Evolutionary conservation across 2,329 filamentous ascomycete genomes (phyloP), one percentile per base, ranked within the genome.

Genomic region (Diaporthe velutina): DNA sequence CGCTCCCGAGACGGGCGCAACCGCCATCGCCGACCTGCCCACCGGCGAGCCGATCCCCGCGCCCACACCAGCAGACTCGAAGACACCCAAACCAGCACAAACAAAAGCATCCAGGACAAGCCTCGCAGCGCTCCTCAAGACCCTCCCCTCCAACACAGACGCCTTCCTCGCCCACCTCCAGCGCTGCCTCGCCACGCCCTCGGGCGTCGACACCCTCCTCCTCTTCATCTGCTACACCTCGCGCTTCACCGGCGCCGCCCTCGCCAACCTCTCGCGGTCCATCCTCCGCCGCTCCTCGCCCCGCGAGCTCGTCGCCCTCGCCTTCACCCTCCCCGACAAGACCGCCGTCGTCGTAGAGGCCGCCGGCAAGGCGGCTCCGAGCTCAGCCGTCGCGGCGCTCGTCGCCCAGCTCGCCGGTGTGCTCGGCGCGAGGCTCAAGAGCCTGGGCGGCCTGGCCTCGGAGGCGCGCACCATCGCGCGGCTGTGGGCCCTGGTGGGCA

Each of bases 381-480:
- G 17, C 57, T 30, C 57, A 4, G 33, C 78, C 77, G n/a, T 77
- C 70, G 17, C 77, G 68, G 22, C 77, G 80, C 83, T 86, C 13
- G 74, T 83, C 22, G 86, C 88, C 2, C 86, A 90, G 12, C 82
- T 85, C 57, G 86, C 88, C 1, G 86, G 91, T 12, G 82, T 85
- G 45, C 83, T 91, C 50, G 87, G 90, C 22, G 82, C 80, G 60
- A 84, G 89, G 79, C 85, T 95, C 80, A 88, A 86, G 83, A 88
- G 85, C 19, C 87, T 98, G 19, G 90, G 92, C 25, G 87, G 84
- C 45, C 85, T 96, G 71, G 87, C 97, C 61, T 88, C 88, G 78
- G 94, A 97, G 80, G 90, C 92, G 76, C 88, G 94, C 76, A 93
- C 92, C 74, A 94, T 96, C 81, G 85, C 90, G 76, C 90, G 95